Base-by-base conservation (phyloP, 495 filamentous ascomycete species). In the Xanthoparmelia taractica region DNA sequence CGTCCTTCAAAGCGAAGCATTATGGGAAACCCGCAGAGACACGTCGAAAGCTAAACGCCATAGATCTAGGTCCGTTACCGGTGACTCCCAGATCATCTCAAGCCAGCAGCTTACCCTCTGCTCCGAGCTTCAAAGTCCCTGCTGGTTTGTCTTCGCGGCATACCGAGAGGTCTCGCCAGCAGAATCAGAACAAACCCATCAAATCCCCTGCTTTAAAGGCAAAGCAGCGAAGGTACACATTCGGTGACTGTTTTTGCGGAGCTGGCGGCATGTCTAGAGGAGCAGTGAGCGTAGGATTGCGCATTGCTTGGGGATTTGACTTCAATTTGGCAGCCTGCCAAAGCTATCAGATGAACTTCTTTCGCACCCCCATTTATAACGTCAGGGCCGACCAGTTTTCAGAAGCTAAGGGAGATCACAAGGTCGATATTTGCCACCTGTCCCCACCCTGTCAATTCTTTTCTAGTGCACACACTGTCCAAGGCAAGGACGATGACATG, bases 391-490 rank as follows among this genome's bases (percentile, higher is more conserved):
- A 80, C 41, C 69, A 84, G 11, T 82, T 90, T 69, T 8, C 76
- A 55, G 20, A 70, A 63, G 61, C 61, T 50, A n/a, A 65, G 47
- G 34, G 67, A 15, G 63, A 74, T 59, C 59, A 75, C 23, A 70
- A 69, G 29, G 81, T 90, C 0, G 91, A 96, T 67, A 76, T 96
- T 25, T 76, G 88, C 3, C 92, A 97, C 61, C 71, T 93, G 0
- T 94, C 89, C 0, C 90, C 91, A 0, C 92, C 93, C 0, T 97
- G 93, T 58, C 89, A 94, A 64, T 83, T 82, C 10, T 96, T 87
- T 73, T 95, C 89, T 0, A 84, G 85, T 0, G 89, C 88, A 0
- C 89, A 96, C 62, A 93, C 89, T 0, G 72, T 79, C 4, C 66
- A 77, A 0, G 82, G 84, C 1, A 75, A 79, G 13, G 78, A 89